A percentile compares a stretch with the other conserved stretches of the same genome.
Evolutionary conservation across 2,329 filamentous ascomycete species (phyloP).

Genomic region (Monilinia fructicola): DNA sequence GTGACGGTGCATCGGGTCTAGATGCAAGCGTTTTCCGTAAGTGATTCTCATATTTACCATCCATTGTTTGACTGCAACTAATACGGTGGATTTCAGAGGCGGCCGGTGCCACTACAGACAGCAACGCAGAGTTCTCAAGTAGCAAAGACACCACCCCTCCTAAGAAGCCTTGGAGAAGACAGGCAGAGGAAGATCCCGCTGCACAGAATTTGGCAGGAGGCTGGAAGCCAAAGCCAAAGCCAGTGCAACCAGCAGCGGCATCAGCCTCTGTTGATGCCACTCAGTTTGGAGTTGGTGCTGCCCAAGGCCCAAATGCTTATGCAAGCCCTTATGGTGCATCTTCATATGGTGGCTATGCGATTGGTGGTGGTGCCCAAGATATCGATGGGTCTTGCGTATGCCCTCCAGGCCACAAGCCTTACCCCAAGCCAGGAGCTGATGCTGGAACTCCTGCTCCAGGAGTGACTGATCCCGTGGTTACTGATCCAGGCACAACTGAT

Average conservation of each 20-base stretch:
- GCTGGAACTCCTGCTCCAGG: neutral
- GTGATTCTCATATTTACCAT: neutral
- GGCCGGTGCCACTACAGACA: neutral
- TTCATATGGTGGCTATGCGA: neutral
- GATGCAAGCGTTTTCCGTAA: neutral
- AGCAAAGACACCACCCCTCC: neutral
- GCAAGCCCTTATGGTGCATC: neutral
- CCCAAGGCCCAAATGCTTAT: neutral
- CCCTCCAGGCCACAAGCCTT: constrained; percentile 6
- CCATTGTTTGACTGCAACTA: neutral
- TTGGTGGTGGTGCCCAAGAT: constrained; percentile 5
- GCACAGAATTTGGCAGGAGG: neutral
- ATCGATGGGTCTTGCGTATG: constrained; percentile 10
- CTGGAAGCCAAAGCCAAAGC: neutral
- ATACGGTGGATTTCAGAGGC: neutral
- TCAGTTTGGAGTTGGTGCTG: neutral
- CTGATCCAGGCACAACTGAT: neutral
- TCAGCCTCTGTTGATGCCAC: neutral
- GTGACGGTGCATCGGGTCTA: neutral
- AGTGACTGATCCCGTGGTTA: neutral
- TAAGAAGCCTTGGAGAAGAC: neutral
- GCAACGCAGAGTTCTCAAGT: neutral
- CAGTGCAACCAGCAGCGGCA: neutral
- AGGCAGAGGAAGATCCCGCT: neutral
- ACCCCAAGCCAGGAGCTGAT: neutral